Evolutionary conservation across 208 protist species (phyloP), one percentile per base, ranked within the genome.

Genomic region (Giardia muris): DNA sequence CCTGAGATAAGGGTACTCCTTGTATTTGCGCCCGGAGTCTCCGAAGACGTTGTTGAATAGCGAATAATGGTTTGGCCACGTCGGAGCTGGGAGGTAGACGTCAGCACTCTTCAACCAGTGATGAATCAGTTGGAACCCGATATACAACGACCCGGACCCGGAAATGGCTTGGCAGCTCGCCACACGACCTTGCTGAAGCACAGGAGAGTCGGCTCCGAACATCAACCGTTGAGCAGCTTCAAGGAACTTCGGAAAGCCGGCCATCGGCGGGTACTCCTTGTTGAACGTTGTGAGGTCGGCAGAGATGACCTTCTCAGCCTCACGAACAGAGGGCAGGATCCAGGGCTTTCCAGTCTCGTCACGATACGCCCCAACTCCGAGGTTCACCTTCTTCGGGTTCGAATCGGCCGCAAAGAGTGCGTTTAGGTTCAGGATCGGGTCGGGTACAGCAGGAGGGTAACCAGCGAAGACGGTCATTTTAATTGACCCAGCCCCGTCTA

Each of bases 301-400:
- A 48, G 87, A 93, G 2, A 95, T 91, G 44, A 90, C 44, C 1
- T 42, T 86, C 67, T 95, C 94, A 42, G 94, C 94, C 46, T 67
- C 93, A 10, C 67, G 22, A 0, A 95, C 94, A n/a, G 92, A 94
- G 0, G 57, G 88, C 44, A 95, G 90, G 43, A 95, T 92, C 39
- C 89, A 94, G 76, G 94, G 94, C 46, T 95, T 95, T 45, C 94
- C 94, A 0, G 93, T 48, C 39, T 97, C 96, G 67, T 97, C 96
- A 92, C 98, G 95, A 95, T 99, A 99, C 45, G 98, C 98, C 48
- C 98, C 98, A 87, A 99, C 97, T 87, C 97, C 96, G 46, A 99
- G 95, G 94, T 98, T 96, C 0, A 98, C 95, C 95, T 99, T 99
- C 3, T 95, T 94, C 43, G 95, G 95, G 46, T 92, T 88, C 2